Evolutionary conservation across 257 asterid species (phyloP).

Genomic region (Nicotiana paniculata): DNA sequence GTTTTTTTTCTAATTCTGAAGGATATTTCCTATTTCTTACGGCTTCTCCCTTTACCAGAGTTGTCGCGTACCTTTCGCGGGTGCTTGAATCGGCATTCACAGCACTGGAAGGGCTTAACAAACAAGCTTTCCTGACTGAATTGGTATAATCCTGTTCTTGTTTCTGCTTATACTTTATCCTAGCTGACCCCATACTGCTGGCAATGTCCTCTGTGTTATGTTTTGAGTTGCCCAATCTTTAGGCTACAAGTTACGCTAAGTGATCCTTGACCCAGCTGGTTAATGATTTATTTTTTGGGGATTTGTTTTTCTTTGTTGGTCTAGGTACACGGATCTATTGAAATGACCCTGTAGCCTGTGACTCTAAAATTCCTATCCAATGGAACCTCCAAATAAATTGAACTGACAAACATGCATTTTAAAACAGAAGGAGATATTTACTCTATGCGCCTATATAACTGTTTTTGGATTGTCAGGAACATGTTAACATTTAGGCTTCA

Average conservation of each 20-base stretch:
- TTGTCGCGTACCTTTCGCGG: constrained; percentile 90
- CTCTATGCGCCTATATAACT: neutral
- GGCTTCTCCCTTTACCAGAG: constrained; percentile 41
- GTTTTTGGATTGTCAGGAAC: neutral
- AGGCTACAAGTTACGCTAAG: neutral
- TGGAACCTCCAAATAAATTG: neutral
- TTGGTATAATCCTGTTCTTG: constrained; percentile 49
- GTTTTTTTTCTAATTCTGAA: neutral
- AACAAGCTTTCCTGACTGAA: constrained; percentile 90
- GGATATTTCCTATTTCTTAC: neutral
- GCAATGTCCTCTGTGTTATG: neutral
- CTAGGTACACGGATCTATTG: neutral
- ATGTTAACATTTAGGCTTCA: neutral
- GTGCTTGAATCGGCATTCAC: constrained; percentile 98
- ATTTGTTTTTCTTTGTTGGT: neutral
- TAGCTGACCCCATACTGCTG: neutral
- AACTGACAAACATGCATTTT: neutral
- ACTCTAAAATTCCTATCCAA: neutral
- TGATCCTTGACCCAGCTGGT: neutral
- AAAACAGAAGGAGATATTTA: neutral
- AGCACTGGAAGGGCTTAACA: constrained; percentile 94
- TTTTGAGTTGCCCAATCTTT: neutral
- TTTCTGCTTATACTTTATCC: neutral
- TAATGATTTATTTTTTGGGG: neutral
- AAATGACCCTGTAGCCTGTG: neutral